Base-by-base conservation (phyloP, 345 rosid genomes). In the Eucalyptus virginea region DNA sequence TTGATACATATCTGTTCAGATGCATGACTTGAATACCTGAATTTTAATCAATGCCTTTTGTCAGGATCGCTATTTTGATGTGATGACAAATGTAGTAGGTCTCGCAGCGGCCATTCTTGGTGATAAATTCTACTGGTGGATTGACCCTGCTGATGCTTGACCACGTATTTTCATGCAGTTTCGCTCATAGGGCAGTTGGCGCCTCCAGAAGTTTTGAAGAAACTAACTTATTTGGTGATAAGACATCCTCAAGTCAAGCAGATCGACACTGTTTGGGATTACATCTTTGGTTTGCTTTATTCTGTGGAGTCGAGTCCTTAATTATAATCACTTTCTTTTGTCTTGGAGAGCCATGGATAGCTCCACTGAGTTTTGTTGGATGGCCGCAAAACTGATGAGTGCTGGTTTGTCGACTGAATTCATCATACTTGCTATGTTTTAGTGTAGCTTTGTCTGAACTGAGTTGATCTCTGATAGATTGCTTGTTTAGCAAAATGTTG, bases 21-120 rank as follows among this genome's bases (percentile, higher is more conserved):
- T 67, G 72, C 9, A 15, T 62, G 72, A 30, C 72, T 62, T 30
- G 40, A 67, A 85, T 86, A 58, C 40, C 14, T 88, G 72, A 90
- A 58, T 14, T 87, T 62, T 52, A 65, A 14, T 7, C 56, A 17
- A 49, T 51, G 48, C 67, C 40, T 49, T 44, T 40, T 24, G 81
- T 90, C 49, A 98, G 99, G 99, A 96, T 93, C 99, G 96, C 92
- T 93, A 96, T 72, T 97, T 98, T 87, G 99, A 98, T 85, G 98
- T 97, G 88, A 88, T 96, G 65, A 98, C 97, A 58, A 98, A 98
- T 83, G 94, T 98, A 67, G 96, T 97, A 24, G 99, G 99, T 77
- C 87, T 97, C 69, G 93, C 92, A 44, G 95, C 99, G 11, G 99
- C 99, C n/a, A 89, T 96, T 91, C 95, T 97, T 56, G 99, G 97